A percentile compares a stretch with the other conserved stretches of the same genome.
phyloP scores from a whole-genome alignment of 1,284 basidiomycete species.

The Heterobasidion irregulare region DNA sequence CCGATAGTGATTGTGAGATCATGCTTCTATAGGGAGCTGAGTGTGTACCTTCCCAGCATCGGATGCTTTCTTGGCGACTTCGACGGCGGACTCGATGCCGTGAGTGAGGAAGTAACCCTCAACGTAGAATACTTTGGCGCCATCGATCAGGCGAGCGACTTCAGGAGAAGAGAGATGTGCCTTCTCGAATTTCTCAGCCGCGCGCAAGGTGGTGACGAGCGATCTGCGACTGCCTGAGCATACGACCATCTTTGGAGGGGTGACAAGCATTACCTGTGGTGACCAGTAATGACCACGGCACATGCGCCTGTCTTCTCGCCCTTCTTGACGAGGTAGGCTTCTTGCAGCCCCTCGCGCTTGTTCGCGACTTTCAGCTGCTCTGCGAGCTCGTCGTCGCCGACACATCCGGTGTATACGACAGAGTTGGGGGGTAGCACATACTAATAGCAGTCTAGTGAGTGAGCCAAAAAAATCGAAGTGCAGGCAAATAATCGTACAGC shows the following conservation, averaged over 20 bases:
- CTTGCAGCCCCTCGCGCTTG: conserved; percentile 84
- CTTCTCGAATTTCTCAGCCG: conserved; percentile 84
- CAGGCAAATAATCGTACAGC: conserved; percentile 56
- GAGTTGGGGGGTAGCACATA: conserved; percentile 86
- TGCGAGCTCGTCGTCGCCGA: conserved; percentile 89
- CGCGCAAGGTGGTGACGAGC: conserved; percentile 84
- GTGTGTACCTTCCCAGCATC: conserved; percentile 61
- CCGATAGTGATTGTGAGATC: not conserved
- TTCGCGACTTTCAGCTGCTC: conserved; percentile 91
- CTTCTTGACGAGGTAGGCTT: conserved; percentile 85
- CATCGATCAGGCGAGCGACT: conserved; percentile 73
- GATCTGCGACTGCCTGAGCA: conserved; percentile 45
- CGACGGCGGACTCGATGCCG: conserved; percentile 68
- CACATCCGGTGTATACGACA: conserved; percentile 92
- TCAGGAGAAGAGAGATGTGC: conserved; percentile 74
- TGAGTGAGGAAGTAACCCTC: conserved; percentile 99
- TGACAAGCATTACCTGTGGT: conserved; percentile 58
- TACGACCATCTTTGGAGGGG: not conserved
- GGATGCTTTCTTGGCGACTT: conserved; percentile 79
- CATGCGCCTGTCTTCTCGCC: conserved; percentile 94
- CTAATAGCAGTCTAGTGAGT: conserved; percentile 30
- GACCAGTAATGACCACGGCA: conserved; percentile 92
- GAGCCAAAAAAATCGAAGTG: not conserved
- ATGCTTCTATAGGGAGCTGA: not conserved
- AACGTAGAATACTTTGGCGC: conserved; percentile 87